phyloP scores from a whole-genome alignment of 2,329 filamentous ascomycete genomes.

The Leptographium radiaticola region DNA sequence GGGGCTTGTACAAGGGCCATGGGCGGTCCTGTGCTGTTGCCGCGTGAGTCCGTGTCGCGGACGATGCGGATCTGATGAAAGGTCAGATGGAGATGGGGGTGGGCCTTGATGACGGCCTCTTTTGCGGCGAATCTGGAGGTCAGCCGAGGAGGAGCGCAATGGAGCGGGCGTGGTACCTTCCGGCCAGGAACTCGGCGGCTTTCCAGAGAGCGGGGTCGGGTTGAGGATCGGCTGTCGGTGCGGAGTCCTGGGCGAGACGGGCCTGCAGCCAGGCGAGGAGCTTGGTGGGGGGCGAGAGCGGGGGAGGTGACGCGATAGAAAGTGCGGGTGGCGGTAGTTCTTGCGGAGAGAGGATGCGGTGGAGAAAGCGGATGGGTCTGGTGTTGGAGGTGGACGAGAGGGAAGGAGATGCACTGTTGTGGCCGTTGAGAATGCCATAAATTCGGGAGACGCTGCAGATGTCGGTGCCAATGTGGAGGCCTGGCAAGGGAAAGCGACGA shows the following conservation, averaged over 20 bases:
- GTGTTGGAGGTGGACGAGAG: slow-evolving; percentile 16
- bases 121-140: slow-evolving; percentile 52
- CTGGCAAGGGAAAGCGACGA: slow-evolving; percentile 44
- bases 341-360: slow-evolving; percentile 30
- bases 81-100: slow-evolving; percentile 41
- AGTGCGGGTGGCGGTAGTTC: slow-evolving; percentile 16
- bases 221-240: not conserved
- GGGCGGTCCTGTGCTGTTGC: slow-evolving; percentile 22
- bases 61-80: slow-evolving; percentile 47
- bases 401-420: not conserved
- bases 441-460: slow-evolving; percentile 62
- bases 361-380: slow-evolving; percentile 30
- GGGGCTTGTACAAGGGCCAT: slow-evolving; percentile 25
- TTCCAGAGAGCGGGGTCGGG: slow-evolving; percentile 19
- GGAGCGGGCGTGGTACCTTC: slow-evolving; percentile 22
- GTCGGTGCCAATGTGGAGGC: slow-evolving; percentile 60
- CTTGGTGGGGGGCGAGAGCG: not conserved
- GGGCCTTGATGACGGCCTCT: slow-evolving; percentile 63
- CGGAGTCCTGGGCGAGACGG: not conserved
- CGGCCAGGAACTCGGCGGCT: slow-evolving; percentile 28
- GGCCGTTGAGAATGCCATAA: slow-evolving; percentile 32
- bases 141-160: not conserved
- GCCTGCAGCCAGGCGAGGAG: slow-evolving; percentile 5
- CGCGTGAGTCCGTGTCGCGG: not conserved
- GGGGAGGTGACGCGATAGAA: not conserved